Evolutionary conservation across 139 green algal species (phyloP).

Genomic region (Pycnococcus provasolii): DNA sequence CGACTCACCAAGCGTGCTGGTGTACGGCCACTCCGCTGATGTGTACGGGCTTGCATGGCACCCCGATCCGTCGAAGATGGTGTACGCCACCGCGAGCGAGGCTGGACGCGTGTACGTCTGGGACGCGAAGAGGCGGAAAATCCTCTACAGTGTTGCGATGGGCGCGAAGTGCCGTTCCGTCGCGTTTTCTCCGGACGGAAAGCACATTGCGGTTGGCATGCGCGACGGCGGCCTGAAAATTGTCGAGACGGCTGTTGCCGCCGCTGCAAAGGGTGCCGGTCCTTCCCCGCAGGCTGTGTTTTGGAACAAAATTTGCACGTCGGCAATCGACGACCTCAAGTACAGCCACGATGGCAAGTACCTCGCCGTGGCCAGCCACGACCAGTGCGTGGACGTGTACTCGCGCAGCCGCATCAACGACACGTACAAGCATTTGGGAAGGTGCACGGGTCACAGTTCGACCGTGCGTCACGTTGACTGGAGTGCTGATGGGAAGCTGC

Average conservation of each 20-base stretch:
- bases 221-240: not conserved
- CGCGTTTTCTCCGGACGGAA: conserved; percentile 41
- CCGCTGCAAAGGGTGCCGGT: too few relatives aligned
- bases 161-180: conserved; percentile 14
- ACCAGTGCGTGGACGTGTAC: conserved; percentile 57
- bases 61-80: not conserved
- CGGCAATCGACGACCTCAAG: conserved; percentile 49
- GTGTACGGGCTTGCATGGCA: conserved; percentile 15
- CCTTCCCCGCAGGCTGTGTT: conserved; percentile 37
- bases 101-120: conserved; percentile 30
- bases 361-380: conserved; percentile 44
- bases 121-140: conserved; percentile 25
- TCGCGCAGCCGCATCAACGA: conserved; percentile 5
- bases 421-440: conserved; percentile 7
- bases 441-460: conserved; percentile 40
- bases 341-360: conserved; percentile 46
- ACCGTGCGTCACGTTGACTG: conserved; percentile 51
- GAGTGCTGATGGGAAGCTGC: conserved; percentile 37
- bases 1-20: conserved; percentile 9
- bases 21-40: conserved; percentile 17
- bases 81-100: conserved; percentile 36
- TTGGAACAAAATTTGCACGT: conserved; percentile 30
- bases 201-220: conserved; percentile 44
- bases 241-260: not conserved
- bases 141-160: not conserved